Conservation (phyloP, 83 land plant species). For the Isoetes engelmannii region DNA sequence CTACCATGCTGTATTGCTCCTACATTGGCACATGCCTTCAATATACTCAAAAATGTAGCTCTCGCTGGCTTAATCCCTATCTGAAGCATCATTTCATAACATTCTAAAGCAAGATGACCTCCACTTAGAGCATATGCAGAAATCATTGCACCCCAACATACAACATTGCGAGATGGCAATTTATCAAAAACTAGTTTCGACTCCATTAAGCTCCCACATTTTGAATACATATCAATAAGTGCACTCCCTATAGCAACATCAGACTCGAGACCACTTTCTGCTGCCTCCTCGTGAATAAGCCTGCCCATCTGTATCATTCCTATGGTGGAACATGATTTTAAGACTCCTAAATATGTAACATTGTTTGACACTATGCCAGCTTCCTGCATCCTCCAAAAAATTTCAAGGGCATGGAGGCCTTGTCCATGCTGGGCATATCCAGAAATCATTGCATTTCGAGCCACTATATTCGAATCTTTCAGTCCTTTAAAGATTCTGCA, state of each 20-base stretch:
- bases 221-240: constrained; percentile 43
- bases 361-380: constrained; percentile 18
- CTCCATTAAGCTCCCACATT: constrained; percentile 26
- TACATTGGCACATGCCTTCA: constrained; percentile 3
- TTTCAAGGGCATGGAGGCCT: constrained; percentile 2
- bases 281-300: constrained; percentile 19
- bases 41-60: neutral
- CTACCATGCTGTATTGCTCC: neutral
- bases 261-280: constrained; percentile 21
- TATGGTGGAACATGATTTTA: constrained; percentile 25
- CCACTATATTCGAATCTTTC: neutral
- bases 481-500: too few species aligned
- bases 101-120: neutral
- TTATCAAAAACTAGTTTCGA: constrained; percentile 37
- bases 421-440: neutral
- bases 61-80: neutral
- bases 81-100: neutral
- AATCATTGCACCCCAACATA: constrained; percentile 46
- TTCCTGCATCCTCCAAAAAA: constrained; percentile 1
- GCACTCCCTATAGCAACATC: constrained; percentile 28
- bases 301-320: constrained; percentile 14
- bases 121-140: too few species aligned
- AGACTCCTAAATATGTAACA: constrained; percentile 23
- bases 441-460: constrained; percentile 10
- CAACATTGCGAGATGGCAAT: constrained; percentile 40